Conservation (phyloP, 768 basidiomycete species). For the Aureoboletus auriporus region DNA sequence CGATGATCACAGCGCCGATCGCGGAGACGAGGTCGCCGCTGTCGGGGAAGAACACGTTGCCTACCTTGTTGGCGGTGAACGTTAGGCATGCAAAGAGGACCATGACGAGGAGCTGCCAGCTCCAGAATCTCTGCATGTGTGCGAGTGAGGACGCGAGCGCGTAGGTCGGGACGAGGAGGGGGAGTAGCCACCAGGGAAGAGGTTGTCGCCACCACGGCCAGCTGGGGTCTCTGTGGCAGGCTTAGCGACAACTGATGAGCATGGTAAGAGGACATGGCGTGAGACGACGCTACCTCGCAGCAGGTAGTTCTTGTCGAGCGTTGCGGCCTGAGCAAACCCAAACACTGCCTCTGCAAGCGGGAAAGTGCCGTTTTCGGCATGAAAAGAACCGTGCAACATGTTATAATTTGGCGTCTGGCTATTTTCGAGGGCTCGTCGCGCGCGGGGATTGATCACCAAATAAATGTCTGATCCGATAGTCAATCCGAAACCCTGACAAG, state of each 20-base stretch:
- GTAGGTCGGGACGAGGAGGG: slow-evolving; percentile 74
- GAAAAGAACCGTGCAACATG: slow-evolving; percentile 53
- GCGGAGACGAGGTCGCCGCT: slow-evolving; percentile 74
- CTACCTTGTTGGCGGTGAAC: slow-evolving; percentile 65
- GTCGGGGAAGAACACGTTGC: slow-evolving; percentile 57
- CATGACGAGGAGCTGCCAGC: slow-evolving; percentile 74
- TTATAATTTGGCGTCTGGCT: slow-evolving; percentile 36
- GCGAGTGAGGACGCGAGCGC: slow-evolving; percentile 69
- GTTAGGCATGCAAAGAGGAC: slow-evolving; percentile 76
- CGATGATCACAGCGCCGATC: slow-evolving; percentile 73
- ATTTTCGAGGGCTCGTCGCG: slow-evolving; percentile 35
- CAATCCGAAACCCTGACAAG: slow-evolving; percentile 69
- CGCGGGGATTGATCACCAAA: slow-evolving; percentile 61
- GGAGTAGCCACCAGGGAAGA: slow-evolving; percentile 78
- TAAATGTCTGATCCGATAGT: slow-evolving; percentile 83
- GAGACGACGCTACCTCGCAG: slow-evolving; percentile 21
- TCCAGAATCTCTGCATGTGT: slow-evolving; percentile 70
- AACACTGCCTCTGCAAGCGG: slow-evolving; percentile 41
- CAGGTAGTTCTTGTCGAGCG: slow-evolving; percentile 28
- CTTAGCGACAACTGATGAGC: slow-evolving; percentile 37
- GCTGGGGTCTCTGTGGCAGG: slow-evolving; percentile 67
- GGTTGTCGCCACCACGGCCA: slow-evolving; percentile 80
- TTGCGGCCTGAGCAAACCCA: slow-evolving; percentile 37
- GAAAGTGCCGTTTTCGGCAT: slow-evolving; percentile 45
- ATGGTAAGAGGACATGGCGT: slow-evolving; percentile 14